Evolutionary conservation across 345 rosid genomes (phyloP).

Genomic region (Angophora floribunda): DNA sequence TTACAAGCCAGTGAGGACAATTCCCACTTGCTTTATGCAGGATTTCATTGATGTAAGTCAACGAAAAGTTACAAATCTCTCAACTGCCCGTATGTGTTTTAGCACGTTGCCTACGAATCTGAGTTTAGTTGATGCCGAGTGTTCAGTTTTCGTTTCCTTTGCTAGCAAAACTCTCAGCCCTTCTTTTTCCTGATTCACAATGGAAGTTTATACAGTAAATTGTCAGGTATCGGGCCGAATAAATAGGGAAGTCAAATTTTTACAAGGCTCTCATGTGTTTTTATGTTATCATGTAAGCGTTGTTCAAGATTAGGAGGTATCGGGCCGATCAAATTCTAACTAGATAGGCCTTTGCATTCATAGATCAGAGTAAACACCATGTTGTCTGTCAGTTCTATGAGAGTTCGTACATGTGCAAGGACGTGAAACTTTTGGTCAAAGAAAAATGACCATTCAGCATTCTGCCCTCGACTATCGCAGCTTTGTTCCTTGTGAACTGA

Average conservation of each 20-base stretch:
- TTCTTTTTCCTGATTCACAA: background rate
- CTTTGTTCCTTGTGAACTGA: background rate
- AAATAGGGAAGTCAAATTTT: background rate
- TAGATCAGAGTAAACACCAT: background rate
- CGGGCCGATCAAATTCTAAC: background rate
- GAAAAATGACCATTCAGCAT: background rate
- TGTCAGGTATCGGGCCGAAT: no score
- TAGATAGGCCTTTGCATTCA: background rate
- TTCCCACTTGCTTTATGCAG: conserved; percentile 2
- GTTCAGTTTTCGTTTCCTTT: background rate
- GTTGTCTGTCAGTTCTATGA: background rate
- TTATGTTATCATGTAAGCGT: background rate
- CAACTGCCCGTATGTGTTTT: background rate
- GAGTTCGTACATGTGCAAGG: background rate
- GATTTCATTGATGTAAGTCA: conserved; percentile 7
- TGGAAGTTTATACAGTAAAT: background rate
- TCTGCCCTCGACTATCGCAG: background rate
- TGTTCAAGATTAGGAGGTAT: background rate
- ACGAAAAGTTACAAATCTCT: background rate
- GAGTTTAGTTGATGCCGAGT: background rate
- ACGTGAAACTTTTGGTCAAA: background rate
- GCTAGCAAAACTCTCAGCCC: background rate
- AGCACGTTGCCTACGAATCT: background rate
- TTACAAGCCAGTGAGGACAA: background rate
- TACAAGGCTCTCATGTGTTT: background rate